phyloP scores from a whole-genome alignment of 2,329 filamentous ascomycete genomes.

The Gaeumannomyces sp. region DNA sequence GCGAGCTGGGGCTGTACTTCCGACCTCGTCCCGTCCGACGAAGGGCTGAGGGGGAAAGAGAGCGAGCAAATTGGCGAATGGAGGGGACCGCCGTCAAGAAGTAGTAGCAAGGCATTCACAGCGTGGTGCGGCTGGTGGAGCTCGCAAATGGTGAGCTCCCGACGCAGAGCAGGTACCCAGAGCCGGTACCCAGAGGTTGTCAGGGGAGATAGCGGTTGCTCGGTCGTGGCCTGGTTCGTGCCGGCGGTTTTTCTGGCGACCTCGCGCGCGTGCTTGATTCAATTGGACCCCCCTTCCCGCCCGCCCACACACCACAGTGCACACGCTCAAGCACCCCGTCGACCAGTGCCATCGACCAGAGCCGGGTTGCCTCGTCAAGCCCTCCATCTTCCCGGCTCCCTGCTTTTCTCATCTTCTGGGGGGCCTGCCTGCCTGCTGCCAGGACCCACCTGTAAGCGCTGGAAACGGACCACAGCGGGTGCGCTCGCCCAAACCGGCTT shows the following conservation, averaged over 20 bases:
- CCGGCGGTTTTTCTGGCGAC: background rate
- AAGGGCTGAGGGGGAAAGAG: slow-evolving; percentile 8
- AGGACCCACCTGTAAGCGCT: slow-evolving; percentile 6
- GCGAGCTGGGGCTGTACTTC: background rate
- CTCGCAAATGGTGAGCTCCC: background rate
- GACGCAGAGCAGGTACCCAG: no score
- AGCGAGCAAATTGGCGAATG: slow-evolving; percentile 1
- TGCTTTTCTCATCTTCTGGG: background rate
- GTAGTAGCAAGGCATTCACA: slow-evolving; percentile 4
- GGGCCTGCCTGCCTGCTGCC: background rate
- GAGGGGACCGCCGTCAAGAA: slow-evolving; percentile 10
- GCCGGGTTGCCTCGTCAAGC: background rate
- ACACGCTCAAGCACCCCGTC: background rate
- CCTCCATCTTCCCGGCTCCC: background rate
- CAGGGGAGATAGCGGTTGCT: slow-evolving; percentile 15
- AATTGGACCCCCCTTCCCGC: no score
- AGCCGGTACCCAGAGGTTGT: slow-evolving; percentile 12
- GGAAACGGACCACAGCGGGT: slow-evolving; percentile 1
- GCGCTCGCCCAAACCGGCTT: background rate
- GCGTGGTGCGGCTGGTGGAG: slow-evolving; percentile 3
- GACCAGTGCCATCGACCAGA: background rate
- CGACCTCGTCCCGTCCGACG: slow-evolving; percentile 11
- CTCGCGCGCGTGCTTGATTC: background rate
- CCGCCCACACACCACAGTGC: background rate
- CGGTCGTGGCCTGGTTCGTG: slow-evolving; percentile 3